Evolutionary conservation across 2,329 filamentous ascomycete genomes (phyloP).

Genomic region (Paraphaeosphaeria sporulosa): DNA sequence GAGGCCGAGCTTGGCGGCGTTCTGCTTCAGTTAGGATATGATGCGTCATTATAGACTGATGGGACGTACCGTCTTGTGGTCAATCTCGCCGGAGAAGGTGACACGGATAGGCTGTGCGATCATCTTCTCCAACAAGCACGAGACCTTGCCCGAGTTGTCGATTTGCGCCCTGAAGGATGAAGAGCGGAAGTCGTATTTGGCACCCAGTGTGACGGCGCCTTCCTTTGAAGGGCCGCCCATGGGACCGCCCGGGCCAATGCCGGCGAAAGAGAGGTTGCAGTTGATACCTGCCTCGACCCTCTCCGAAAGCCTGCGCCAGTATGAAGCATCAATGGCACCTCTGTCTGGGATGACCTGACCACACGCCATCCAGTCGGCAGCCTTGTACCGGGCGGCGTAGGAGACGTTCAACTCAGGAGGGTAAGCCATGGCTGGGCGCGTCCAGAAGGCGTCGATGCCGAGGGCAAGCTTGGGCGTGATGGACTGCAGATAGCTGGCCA

Average conservation of each 20-base stretch:
- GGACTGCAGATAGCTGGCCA: constrained; percentile 94
- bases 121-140: constrained; percentile 92
- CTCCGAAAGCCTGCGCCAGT: constrained; percentile 92
- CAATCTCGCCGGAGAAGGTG: constrained; percentile 95
- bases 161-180: constrained; percentile 95
- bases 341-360: constrained; percentile 90
- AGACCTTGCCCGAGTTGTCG: constrained; percentile 92
- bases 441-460: constrained; percentile 93
- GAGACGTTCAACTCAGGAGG: constrained; percentile 91
- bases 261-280: constrained; percentile 83
- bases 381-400: constrained; percentile 91
- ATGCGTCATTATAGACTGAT: background rate
- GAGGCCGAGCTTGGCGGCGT: constrained; percentile 92
- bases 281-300: constrained; percentile 97
- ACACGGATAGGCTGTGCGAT: constrained; percentile 91
- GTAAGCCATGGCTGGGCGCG: constrained; percentile 81
- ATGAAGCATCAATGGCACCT: constrained; percentile 80
- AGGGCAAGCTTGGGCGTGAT: constrained; percentile 86
- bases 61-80: constrained; percentile 85
- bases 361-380: constrained; percentile 89
- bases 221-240: constrained; percentile 71
- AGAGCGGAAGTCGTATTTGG: constrained; percentile 97
- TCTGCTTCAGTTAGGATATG: constrained; percentile 62
- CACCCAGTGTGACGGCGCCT: constrained; percentile 87
- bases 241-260: constrained; percentile 65